Base-by-base conservation (phyloP, 345 rosid species). In the Excoecaria agallocha region DNA sequence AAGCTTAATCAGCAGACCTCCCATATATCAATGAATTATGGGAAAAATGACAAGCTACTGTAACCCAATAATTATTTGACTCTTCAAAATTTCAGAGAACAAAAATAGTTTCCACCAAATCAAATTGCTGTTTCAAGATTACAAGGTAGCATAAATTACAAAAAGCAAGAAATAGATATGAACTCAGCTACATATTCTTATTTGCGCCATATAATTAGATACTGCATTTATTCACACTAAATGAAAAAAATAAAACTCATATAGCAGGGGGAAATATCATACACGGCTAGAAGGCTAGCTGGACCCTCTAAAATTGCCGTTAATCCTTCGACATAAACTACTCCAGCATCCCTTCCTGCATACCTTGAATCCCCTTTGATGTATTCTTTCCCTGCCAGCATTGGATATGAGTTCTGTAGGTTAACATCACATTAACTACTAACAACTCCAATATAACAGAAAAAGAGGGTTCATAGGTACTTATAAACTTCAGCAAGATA, bases 321-420 rank as follows among this genome's bases (percentile, higher is more conserved):
- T 66, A 95, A 75, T 17, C 97, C 99, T 85, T 95, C 98, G 71
- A 94, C 89, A 64, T 90, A 59, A 63, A 94, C 83, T 45, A 93
- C 66, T 3, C 85, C 90, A 8, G 96, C 76, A 74, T 94, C 98
- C 75, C 97, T 87, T 0, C 83, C 93, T 5, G 75, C 98, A 74
- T 94, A 94, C 79, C 98, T 86, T 0, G 98, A 94, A 82, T 94
- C 98, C 57, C 98, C 98, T 91, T 94, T 94, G 83, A 97, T 91
- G 76, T 94, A 94, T 71, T 94, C 96, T 85, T 93, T 94, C 98
- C 98, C 98, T 95, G 87, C 17, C 62, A 77, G 38, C 22, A 72
- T 30, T 50, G 48, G 19, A 1, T 30, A 39, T 16, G 6, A 46
- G 1, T 61, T 20, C 24, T 51, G 17, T 51, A 3, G 9, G 11